Conservation (phyloP, 176 grass and related monocot genomes). For the Pontederia paniculata region DNA sequence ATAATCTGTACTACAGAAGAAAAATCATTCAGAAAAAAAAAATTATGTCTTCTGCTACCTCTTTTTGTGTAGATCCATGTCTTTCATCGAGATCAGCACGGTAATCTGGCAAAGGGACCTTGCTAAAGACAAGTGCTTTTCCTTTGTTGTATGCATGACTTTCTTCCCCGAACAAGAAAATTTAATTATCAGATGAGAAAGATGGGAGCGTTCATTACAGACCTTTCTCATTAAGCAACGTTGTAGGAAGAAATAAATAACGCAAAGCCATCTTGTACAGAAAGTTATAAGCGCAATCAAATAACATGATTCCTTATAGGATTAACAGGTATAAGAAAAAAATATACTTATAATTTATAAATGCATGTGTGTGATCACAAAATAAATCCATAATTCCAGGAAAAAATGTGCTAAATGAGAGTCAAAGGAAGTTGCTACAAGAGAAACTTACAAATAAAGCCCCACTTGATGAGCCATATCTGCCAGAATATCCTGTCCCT, state of each 20-base stretch:
- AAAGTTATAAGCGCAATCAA: too few species aligned
- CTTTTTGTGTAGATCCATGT: conserved; percentile 86
- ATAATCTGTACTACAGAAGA: not conserved
- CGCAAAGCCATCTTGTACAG: too few species aligned
- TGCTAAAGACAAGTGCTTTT: conserved; percentile 86
- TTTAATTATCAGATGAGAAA: conserved; percentile 15
- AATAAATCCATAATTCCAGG: not conserved
- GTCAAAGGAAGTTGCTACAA: too few species aligned
- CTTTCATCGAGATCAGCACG: conserved; percentile 89
- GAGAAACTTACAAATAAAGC: conserved; percentile 71
- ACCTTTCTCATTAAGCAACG: too few species aligned
- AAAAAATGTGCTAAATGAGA: too few species aligned
- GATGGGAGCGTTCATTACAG: too few species aligned
- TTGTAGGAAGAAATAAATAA: too few species aligned
- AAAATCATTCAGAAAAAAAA: not conserved
- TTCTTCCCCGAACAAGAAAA: conserved; percentile 44
- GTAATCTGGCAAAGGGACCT: conserved; percentile 88
- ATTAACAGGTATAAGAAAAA: not conserved
- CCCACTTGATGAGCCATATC: conserved; percentile 70
- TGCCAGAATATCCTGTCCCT: conserved; percentile 69
- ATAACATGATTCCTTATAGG: too few species aligned
- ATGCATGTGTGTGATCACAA: not conserved
- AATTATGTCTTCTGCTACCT: conserved; percentile 30
- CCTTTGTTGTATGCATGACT: conserved; percentile 93
- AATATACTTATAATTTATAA: not conserved